A percentile compares a stretch with the other conserved stretches of the same genome.
phyloP scores from a whole-genome alignment of 2,329 filamentous ascomycete genomes.

The Pezicula rhizophila region DNA sequence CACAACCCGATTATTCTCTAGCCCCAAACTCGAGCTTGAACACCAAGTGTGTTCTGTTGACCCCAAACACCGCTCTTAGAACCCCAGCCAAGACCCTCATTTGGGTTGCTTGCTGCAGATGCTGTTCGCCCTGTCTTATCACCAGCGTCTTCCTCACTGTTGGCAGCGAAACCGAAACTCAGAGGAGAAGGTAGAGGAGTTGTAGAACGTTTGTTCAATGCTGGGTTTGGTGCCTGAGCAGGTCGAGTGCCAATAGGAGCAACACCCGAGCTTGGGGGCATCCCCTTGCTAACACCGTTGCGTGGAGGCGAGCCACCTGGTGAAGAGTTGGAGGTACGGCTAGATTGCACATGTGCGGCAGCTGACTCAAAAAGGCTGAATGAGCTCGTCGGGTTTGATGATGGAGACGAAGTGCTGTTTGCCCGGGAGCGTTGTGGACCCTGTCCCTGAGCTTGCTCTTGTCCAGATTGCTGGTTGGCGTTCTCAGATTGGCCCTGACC shows the following conservation, averaged over 20 bases:
- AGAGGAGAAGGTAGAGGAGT: conserved; percentile 89
- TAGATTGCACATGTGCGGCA: conserved; percentile 54
- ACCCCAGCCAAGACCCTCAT: conserved; percentile 62
- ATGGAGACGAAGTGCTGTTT: conserved; percentile 81
- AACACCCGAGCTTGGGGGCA: conserved; percentile 55
- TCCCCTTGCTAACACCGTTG: conserved; percentile 50
- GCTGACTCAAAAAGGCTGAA: conserved; percentile 56
- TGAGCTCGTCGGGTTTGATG: conserved; percentile 55
- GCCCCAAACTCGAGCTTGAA: conserved; percentile 92
- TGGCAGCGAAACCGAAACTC: conserved; percentile 63
- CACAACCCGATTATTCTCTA: conserved; percentile 34
- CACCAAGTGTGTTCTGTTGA: conserved; percentile 61
- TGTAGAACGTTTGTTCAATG: conserved; percentile 66
- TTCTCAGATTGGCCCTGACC: conserved; percentile 15
- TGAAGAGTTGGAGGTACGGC: conserved; percentile 79
- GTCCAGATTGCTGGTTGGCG: conserved; percentile 30
- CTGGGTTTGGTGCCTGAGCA: conserved; percentile 49
- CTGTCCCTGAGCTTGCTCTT: conserved; percentile 33
- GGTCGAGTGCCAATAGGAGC: conserved; percentile 93
- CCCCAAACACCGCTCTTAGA: conserved; percentile 76
- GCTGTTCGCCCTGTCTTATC: conserved; percentile 32
- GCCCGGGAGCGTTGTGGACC: conserved; percentile 52
- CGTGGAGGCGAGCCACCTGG: conserved; percentile 76
- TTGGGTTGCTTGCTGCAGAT: conserved; percentile 55
- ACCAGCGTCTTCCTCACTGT: conserved; percentile 41